Evolutionary conservation across 352 stramenopile species (phyloP), one percentile per base, ranked within the genome.

Genomic region (Globisporangium ultimum): DNA sequence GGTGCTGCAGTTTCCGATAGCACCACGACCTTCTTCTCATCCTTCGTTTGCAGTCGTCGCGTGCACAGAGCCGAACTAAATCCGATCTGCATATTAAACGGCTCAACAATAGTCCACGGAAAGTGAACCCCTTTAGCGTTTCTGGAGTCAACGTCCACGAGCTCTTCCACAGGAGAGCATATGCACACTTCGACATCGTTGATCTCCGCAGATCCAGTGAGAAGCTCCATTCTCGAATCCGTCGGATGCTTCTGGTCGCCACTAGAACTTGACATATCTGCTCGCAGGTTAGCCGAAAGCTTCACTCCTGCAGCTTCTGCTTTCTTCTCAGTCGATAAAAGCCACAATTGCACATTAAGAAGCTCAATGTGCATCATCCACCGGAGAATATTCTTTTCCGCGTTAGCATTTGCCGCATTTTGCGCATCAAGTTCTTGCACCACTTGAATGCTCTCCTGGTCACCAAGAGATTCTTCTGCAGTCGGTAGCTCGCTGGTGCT

Each of bases 271-370:
- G 53, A 58, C 4, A 61, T 22, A 34, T 64, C 62, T 6, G 48
- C 54, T 32, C 43, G 32, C n/a, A 68, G 40, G 28, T 56, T 63
- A 22, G 57, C 68, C 6, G 75, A 87, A 10, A 92, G 40, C 54
- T 84, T 71, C 28, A 87, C 70, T 41, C 78, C 83, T 40, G 74
- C 62, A 14, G 72, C 72, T 11, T 92, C 80, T 3, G 66, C 55
- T 53, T 79, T 84, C 12, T 70, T 70, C 52, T 92, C 83, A 0
- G 69, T 88, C 24, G 83, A 85, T 12, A 92, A 51, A 13, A 92
- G 43, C 83, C 83, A 92, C 45, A 90, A 20, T 50, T 90, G 66
- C 48, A 90, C 50, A 46, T 84, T 78, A 2, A 62, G 63, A 20
- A 92, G 67, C 11, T 78, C 56, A 3, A 71, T 63, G 38, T 72